Evolutionary conservation across 2,329 filamentous ascomycete species (phyloP).

Genomic region (Claviceps digitariae): DNA sequence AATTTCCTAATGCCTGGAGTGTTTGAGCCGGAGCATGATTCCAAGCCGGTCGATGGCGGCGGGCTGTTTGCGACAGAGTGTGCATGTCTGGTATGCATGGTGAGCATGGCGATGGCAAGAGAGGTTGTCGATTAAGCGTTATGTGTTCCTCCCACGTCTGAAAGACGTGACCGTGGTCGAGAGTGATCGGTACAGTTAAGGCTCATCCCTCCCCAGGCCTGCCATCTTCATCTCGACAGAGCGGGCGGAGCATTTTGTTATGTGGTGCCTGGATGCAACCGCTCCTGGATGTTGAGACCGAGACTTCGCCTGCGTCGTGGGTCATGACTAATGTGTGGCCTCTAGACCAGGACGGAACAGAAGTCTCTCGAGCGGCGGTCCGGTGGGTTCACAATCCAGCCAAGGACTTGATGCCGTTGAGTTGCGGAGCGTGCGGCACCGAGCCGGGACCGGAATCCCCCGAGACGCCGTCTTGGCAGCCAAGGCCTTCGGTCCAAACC

Average conservation of each 20-base stretch:
- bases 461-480: constrained; percentile 37
- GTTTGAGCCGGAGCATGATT: constrained; percentile 20
- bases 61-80: constrained; percentile 44
- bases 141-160: constrained; percentile 42
- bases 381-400: constrained; percentile 44
- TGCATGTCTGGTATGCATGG: constrained; percentile 47
- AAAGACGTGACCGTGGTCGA: constrained; percentile 18
- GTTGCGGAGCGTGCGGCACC: constrained; percentile 40
- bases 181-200: constrained; percentile 31
- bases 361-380: constrained; percentile 22
- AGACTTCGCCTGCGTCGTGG: constrained; percentile 50
- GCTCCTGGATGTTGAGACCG: constrained; percentile 52
- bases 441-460: constrained; percentile 51
- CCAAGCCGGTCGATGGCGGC: constrained; percentile 29
- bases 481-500: constrained; percentile 44
- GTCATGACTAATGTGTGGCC: constrained; percentile 51
- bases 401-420: constrained; percentile 31
- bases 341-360: constrained; percentile 34
- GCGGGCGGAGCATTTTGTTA: constrained; percentile 38
- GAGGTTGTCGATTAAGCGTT: constrained; percentile 52
- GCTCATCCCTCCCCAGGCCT: constrained; percentile 35
- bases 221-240: constrained; percentile 51
- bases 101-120: constrained; percentile 42
- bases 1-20: constrained; percentile 9
- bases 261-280: constrained; percentile 27